phyloP scores from a whole-genome alignment of 371 early-diverging fungal genomes.

The Nematocida displodere region DNA sequence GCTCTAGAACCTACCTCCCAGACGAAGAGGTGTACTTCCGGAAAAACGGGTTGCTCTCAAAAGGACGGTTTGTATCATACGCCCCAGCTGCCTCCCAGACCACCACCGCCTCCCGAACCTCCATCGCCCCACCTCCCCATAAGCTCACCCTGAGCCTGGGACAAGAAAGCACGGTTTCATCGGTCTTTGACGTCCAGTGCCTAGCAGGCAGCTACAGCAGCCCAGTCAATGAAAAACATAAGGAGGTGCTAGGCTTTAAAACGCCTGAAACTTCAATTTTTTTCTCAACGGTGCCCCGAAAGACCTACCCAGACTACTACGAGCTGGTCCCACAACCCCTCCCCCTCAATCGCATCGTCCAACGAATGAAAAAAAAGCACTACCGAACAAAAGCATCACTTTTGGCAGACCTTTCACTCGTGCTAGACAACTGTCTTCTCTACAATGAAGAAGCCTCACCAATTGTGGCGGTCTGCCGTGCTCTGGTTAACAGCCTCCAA shows the following conservation, averaged over 20 bases:
- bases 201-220: neutral
- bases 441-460: slow-evolving; percentile 69
- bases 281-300: slow-evolving; percentile 22
- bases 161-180: neutral
- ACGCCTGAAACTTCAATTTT: neutral
- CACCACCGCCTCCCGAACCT: neutral
- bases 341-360: slow-evolving; percentile 73
- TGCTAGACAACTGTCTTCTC: slow-evolving; percentile 75
- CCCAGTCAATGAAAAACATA: neutral
- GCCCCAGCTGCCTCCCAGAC: neutral
- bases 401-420: slow-evolving; percentile 70
- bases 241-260: neutral
- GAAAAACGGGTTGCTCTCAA: neutral
- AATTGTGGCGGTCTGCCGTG: slow-evolving; percentile 1
- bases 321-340: slow-evolving; percentile 88
- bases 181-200: slow-evolving; percentile 7
- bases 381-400: slow-evolving; percentile 72
- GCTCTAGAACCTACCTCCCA: neutral
- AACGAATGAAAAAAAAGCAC: slow-evolving; percentile 70
- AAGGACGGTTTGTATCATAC: slow-evolving; percentile 38
- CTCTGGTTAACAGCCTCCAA: neutral
- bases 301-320: slow-evolving; percentile 82
- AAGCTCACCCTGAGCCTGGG: neutral
- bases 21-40: neutral
- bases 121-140: no score